Conservation (phyloP, 2,329 filamentous ascomycete species). For the Fusarium bulbicola region DNA sequence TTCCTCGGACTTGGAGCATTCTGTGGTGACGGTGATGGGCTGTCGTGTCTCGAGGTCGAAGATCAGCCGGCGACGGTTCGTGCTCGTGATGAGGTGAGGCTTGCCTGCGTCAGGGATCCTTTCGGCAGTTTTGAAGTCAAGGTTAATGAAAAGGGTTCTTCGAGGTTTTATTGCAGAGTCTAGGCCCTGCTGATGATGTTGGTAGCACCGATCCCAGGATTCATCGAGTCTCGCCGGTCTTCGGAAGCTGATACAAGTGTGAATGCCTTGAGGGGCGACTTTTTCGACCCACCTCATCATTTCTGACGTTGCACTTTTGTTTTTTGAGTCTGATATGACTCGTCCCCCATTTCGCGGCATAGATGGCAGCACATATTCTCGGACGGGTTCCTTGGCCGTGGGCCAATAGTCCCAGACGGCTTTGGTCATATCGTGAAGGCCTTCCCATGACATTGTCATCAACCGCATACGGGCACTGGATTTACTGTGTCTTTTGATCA, state of each 20-base stretch:
- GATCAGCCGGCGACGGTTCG: background rate
- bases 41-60: background rate
- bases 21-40: background rate
- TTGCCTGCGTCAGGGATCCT: background rate
- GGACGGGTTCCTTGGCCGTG: background rate
- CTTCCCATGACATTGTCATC: background rate
- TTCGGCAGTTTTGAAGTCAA: background rate
- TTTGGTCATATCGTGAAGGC: background rate
- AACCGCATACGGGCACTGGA: fast-evolving
- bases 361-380: background rate
- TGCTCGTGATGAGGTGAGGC: background rate
- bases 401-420: background rate
- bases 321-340: background rate
- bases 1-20: background rate
- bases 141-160: background rate
- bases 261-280: background rate
- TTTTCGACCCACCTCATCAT: background rate
- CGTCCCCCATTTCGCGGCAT: background rate
- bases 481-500: background rate
- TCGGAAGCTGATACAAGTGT: background rate
- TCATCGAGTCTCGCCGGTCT: background rate
- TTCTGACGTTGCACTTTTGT: background rate
- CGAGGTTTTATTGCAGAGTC: background rate
- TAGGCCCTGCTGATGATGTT: background rate
- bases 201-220: background rate